A percentile compares a stretch with the other conserved stretches of the same genome.
phyloP scores from a whole-genome alignment of 176 grass and related monocot species.

The Metroxylon sagu region DNA sequence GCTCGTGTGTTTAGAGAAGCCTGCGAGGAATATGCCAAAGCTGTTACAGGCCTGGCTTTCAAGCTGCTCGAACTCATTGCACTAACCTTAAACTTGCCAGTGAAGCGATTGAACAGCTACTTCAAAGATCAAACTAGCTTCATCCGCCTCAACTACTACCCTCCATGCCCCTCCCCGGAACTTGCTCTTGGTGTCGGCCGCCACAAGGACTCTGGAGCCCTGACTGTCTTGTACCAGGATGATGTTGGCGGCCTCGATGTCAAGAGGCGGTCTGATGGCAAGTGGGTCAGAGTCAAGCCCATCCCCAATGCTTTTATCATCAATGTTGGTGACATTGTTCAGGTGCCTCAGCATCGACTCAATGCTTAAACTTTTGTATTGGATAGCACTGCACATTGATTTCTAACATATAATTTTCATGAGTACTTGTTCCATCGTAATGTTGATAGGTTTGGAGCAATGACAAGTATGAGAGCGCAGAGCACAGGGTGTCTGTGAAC shows the following conservation, averaged over 20 bases:
- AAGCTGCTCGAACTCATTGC: slow-evolving; percentile 71
- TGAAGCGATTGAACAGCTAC: slow-evolving; percentile 47
- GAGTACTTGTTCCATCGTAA: too few species aligned
- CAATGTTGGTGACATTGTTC: slow-evolving; percentile 70
- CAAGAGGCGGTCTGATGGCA: slow-evolving; percentile 42
- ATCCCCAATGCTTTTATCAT: slow-evolving; percentile 49
- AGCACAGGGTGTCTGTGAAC: slow-evolving; percentile 68
- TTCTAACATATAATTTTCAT: too few species aligned
- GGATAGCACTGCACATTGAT: too few species aligned
- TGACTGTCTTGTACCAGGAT: slow-evolving; percentile 86
- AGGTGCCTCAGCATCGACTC: slow-evolving; percentile 17
- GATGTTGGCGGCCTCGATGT: slow-evolving; percentile 73
- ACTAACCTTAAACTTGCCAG: slow-evolving; percentile 38
- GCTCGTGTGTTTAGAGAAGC: slow-evolving; percentile 26
- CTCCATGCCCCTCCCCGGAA: slow-evolving; percentile 66
- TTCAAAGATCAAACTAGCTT: slow-evolving; percentile 55
- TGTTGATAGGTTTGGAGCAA: slow-evolving; percentile 75
- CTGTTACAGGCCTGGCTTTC: slow-evolving; percentile 39
- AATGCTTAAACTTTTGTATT: too few species aligned
- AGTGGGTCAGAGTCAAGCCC: slow-evolving; percentile 72
- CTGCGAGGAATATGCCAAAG: slow-evolving; percentile 38
- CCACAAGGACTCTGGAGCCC: slow-evolving; percentile 77
- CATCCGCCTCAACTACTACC: slow-evolving; percentile 81
- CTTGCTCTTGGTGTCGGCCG: slow-evolving; percentile 80
- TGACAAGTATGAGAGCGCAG: slow-evolving; percentile 68